These are phyloP conservation scores for Aspergillus sclerotialis DNA, from an alignment of 2,329 filamentous ascomycete genomes.

Conservation along the genomic window DNA sequence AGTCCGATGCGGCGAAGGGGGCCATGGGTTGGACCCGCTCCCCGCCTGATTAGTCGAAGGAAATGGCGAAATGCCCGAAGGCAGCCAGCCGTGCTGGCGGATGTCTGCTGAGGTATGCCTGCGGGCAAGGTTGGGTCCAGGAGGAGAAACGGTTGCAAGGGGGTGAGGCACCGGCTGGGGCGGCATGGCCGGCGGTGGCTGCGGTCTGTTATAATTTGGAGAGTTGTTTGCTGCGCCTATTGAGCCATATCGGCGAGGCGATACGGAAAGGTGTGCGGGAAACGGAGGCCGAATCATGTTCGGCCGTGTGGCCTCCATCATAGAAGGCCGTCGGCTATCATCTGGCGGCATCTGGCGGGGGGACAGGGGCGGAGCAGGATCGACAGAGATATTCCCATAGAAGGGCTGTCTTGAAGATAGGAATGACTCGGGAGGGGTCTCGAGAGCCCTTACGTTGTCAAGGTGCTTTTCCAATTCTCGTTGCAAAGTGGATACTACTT, in stretches of 20 bases:
- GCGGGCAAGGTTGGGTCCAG: slow-evolving; percentile 62
- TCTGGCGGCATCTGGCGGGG: slow-evolving; percentile 82
- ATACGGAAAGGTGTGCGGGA: slow-evolving; percentile 72
- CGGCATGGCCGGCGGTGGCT: slow-evolving; percentile 59
- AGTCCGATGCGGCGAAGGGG: slow-evolving; percentile 55
- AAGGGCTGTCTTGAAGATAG: slow-evolving; percentile 60
- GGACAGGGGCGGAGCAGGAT: slow-evolving; percentile 69
- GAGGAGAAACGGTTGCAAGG: slow-evolving; percentile 49
- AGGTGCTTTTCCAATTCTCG: slow-evolving; percentile 57
- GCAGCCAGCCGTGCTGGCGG: slow-evolving; percentile 73
- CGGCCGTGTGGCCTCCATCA: slow-evolving; percentile 55
- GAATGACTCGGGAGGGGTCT: slow-evolving; percentile 58
- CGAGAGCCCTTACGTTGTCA: slow-evolving; percentile 50
- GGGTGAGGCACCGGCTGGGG: slow-evolving; percentile 61
- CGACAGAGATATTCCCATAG: slow-evolving; percentile 54
- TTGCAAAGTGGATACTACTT: slow-evolving; percentile 50
- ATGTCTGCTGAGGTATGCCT: slow-evolving; percentile 96
- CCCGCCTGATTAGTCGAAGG: slow-evolving; percentile 59
- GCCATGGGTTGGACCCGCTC: slow-evolving; percentile 57
- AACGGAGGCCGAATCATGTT: slow-evolving; percentile 70
- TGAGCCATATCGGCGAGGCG: slow-evolving; percentile 78
- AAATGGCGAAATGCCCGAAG: slow-evolving; percentile 54
- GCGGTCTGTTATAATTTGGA: slow-evolving; percentile 64
- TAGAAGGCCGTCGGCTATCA: slow-evolving; percentile 66
- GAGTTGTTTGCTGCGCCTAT: slow-evolving; percentile 66